Base-by-base conservation (phyloP, 805 yeast species). In the Yueomyces sp. region DNA sequence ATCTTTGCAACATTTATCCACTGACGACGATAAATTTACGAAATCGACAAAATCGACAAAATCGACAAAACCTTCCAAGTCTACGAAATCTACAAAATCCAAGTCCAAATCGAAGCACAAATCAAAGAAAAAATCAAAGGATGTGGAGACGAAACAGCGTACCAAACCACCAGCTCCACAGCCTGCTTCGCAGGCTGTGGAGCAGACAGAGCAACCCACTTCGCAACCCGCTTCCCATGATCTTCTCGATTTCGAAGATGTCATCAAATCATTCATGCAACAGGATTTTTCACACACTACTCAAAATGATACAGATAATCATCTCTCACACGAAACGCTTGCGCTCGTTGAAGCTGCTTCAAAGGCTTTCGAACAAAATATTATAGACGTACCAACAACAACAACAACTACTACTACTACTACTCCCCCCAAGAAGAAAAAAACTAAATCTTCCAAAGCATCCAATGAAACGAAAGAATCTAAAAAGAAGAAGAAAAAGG, bases 341-440 rank as follows among this genome's bases (percentile, higher is more conserved):
- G 62, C 63, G 1, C 44, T 60, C 26, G 64, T 61, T 2, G 64
- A 59, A 37, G 63, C 59, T 4, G 59, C 65, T 1, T 45, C 60
- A 27, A 57, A 55, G 38, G 64, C 63, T 7, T 60, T 60, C 44
- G 64, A 61, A 45, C 55, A 51, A 19, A 58, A 57, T 39, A 45
- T 58, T 26, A 38, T 57, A 30, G 54, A 54, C 1, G 45, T 52
- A 4, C 31, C 50, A 26, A 19, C 47, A 9, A 42, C 48, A 29
- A 28, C 45, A 26, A 32, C 44, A 26, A 45, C 38, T 11, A 33
- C 40, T 26, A 44, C 44, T 28, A 27, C 42, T 5, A 41, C 39
- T 37, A 26, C 38, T 44, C 28, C 26, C 6, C 32, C 34, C 8
- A 30, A 30, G 9, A 4, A 11, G 4, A 26, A 28, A 3, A 1